Conservation (phyloP, 495 filamentous ascomycete species). For the Neurospora sp. region DNA sequence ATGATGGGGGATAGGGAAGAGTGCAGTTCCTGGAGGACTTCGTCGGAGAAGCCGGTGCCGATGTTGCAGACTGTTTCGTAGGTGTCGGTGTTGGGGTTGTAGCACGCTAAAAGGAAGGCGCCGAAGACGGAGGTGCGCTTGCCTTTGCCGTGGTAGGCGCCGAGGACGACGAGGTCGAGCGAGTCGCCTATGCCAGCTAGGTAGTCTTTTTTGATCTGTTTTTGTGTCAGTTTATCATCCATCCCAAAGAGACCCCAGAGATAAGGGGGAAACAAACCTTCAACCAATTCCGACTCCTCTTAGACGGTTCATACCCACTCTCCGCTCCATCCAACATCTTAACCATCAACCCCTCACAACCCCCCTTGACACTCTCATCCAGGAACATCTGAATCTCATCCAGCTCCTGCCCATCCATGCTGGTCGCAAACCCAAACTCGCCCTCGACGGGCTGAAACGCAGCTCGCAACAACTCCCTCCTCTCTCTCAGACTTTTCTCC, state of each 20-base stretch:
- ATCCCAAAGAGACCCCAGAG: background rate
- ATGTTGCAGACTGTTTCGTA: constrained; percentile 98
- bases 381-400: constrained; percentile 88
- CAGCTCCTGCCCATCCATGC: constrained; percentile 76
- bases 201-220: constrained; percentile 92
- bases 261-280: constrained; percentile 48
- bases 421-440: constrained; percentile 85
- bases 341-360: constrained; percentile 96
- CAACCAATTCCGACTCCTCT: constrained; percentile 93
- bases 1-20: constrained; percentile 54
- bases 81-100: constrained; percentile 63
- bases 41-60: constrained; percentile 92
- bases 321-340: constrained; percentile 94
- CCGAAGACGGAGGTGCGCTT: constrained; percentile 94
- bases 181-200: constrained; percentile 88
- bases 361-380: constrained; percentile 87
- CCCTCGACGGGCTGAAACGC: constrained; percentile 72
- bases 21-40: constrained; percentile 73
- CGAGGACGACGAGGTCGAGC: constrained; percentile 89
- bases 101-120: constrained; percentile 89
- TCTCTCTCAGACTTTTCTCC: constrained; percentile 73
- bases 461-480: constrained; percentile 63
- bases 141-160: constrained; percentile 87
- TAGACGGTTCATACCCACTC: constrained; percentile 89
- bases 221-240: background rate